phyloP scores from a whole-genome alignment of 1,139 yeast species.

The Tardiomyces digboiensis region DNA sequence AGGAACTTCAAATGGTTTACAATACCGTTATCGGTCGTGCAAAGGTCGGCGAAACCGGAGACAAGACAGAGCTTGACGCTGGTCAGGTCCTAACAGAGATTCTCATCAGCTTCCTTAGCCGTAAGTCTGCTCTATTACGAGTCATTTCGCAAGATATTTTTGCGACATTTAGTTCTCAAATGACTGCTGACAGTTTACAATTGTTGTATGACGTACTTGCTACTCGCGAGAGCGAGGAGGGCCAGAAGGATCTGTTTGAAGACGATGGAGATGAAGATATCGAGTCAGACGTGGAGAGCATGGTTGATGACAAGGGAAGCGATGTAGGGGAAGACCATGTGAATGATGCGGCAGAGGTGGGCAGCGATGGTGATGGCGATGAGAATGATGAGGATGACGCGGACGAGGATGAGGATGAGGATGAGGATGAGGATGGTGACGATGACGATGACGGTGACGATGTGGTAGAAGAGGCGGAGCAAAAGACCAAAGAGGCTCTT shows the following conservation, averaged over 20 bases:
- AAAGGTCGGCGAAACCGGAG: constrained; percentile 17
- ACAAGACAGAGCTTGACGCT: constrained; percentile 31
- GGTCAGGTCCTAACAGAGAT: constrained; percentile 70
- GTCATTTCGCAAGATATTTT: constrained; percentile 67
- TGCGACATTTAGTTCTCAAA: constrained; percentile 48
- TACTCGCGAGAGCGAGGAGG: constrained; percentile 74
- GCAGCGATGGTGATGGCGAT: constrained; percentile 25
- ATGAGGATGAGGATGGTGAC: constrained; percentile 12
- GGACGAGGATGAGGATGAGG: constrained; percentile 26
- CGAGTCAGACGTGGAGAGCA: constrained; percentile 28
- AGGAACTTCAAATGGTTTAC: constrained; percentile 47
- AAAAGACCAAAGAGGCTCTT: constrained; percentile 57
- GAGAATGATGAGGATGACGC: constrained; percentile 27
- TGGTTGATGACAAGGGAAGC: constrained; percentile 22
- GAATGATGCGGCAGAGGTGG: constrained; percentile 27
- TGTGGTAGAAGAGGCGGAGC: constrained; percentile 51
- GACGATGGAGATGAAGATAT: constrained; percentile 29
- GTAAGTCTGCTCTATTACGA: constrained; percentile 61
- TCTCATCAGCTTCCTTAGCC: constrained; percentile 62
- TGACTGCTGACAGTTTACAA: constrained; percentile 43
- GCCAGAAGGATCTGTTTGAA: constrained; percentile 70
- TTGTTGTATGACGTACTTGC: constrained; percentile 57
- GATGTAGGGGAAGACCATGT: constrained; percentile 19
- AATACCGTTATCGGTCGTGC: constrained; percentile 21
- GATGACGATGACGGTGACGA: constrained; percentile 24